A percentile compares a stretch with the other conserved stretches of the same genome.
These are phyloP conservation scores for Lactifluus hygrophoroides DNA, from an alignment of 768 basidiomycete genomes.

Conservation along the genomic window DNA sequence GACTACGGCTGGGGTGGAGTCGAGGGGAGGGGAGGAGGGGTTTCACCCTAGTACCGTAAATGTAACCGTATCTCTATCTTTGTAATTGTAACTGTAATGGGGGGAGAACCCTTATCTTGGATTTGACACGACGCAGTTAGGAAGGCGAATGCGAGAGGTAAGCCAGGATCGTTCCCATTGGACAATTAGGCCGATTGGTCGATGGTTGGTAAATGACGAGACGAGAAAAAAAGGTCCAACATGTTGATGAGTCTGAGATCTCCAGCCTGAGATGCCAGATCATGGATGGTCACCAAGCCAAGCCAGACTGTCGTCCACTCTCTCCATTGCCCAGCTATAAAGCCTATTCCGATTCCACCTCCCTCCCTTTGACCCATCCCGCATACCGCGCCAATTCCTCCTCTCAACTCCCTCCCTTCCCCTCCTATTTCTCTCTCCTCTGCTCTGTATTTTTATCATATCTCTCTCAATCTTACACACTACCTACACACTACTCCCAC, in stretches of 20 bases:
- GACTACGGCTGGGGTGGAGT: neutral
- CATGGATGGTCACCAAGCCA: conserved; percentile 16
- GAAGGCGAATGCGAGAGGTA: neutral
- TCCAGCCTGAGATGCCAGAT: too few species aligned
- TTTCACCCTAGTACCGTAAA: neutral
- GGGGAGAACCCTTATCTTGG: conserved; percentile 8
- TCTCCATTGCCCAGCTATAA: conserved; percentile 23
- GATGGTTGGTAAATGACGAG: conserved; percentile 10
- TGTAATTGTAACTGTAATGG: neutral
- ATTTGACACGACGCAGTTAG: conserved; percentile 2
- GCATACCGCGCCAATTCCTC: conserved; percentile 9
- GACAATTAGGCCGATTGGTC: conserved; percentile 16
- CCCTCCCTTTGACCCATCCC: conserved; percentile 17
- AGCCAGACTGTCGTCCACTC: conserved; percentile 6
- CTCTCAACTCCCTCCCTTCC: neutral
- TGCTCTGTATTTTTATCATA: conserved; percentile 9
- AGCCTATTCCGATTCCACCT: conserved; percentile 23
- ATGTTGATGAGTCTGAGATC: conserved; percentile 3
- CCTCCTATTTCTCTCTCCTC: conserved; percentile 20
- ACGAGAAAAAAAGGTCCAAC: conserved; percentile 4
- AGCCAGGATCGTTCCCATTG: conserved; percentile 7
- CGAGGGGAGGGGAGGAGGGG: neutral
- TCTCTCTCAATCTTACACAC: neutral
- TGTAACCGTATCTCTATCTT: neutral
- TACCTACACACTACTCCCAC: conserved; percentile 21